These are phyloP conservation scores for Chalciporus piperatoides DNA, from an alignment of 1,284 basidiomycete genomes.

Conservation along the genomic window DNA sequence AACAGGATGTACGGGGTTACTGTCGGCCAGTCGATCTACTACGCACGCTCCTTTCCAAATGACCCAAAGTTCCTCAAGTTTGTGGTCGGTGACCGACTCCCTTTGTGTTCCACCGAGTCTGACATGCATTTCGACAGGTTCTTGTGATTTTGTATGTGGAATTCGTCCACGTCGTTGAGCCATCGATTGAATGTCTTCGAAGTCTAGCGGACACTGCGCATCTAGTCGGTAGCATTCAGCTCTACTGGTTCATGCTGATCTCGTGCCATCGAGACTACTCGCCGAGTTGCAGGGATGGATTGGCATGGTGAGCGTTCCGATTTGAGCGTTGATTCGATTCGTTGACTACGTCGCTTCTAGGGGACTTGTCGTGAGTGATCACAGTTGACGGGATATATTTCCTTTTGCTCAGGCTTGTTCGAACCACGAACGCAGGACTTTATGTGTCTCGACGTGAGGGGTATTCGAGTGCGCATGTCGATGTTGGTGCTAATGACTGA, in stretches of 20 bases:
- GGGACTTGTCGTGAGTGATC: constrained; percentile 10
- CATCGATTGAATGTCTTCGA: neutral
- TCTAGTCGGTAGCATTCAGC: constrained; percentile 2
- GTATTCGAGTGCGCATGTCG: too few relatives aligned
- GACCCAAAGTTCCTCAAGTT: neutral
- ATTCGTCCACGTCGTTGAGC: constrained; percentile 1
- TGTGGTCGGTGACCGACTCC: neutral
- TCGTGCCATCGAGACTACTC: constrained; percentile 4
- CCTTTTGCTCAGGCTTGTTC: neutral
- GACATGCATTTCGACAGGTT: neutral
- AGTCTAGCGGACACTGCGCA: constrained; percentile 10
- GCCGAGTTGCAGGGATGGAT: neutral
- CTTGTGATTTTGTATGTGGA: neutral
- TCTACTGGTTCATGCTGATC: constrained; percentile 9
- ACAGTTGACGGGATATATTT: neutral
- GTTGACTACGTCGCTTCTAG: neutral
- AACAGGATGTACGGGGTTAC: neutral
- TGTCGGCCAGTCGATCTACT: neutral
- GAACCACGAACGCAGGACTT: neutral
- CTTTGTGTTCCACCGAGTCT: neutral
- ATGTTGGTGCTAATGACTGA: neutral
- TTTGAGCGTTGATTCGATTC: neutral
- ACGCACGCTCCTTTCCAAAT: neutral
- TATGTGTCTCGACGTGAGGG: constrained; percentile 8
- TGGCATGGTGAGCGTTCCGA: constrained; percentile 11